Evolutionary conservation across 768 basidiomycete species (phyloP).

Genomic region (Naganishia onofrii): DNA sequence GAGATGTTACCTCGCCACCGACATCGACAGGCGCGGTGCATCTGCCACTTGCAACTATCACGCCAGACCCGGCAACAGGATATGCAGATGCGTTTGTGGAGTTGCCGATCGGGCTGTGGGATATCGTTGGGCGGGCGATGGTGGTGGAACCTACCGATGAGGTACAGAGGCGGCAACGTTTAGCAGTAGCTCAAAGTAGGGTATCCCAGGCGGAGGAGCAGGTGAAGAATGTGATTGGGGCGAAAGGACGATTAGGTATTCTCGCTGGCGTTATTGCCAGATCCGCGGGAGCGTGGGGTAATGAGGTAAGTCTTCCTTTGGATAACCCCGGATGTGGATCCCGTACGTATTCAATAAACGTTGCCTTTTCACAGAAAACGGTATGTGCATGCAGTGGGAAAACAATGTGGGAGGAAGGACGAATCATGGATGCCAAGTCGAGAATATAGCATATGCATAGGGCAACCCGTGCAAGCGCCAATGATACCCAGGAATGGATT

Average conservation of each 20-base stretch:
- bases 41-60: conserved; percentile 37
- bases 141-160: conserved; percentile 41
- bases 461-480: neutral
- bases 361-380: conserved; percentile 37
- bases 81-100: conserved; percentile 51
- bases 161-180: neutral
- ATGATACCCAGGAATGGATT: neutral
- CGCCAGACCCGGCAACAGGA: conserved; percentile 43
- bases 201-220: conserved; percentile 3
- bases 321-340: no score
- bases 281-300: conserved; percentile 50
- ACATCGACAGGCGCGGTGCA: conserved; percentile 41
- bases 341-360: neutral
- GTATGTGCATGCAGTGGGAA: conserved; percentile 51
- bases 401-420: conserved; percentile 53
- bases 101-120: conserved; percentile 48
- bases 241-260: conserved; percentile 36
- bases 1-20: conserved; percentile 47
- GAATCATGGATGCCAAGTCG: conserved; percentile 47
- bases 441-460: conserved; percentile 1
- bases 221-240: conserved; percentile 21
- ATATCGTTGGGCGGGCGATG: conserved; percentile 50
- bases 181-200: conserved; percentile 14
- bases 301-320: conserved; percentile 35
- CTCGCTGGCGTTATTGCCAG: conserved; percentile 51